These are phyloP conservation scores for Solanum ahanhuiri DNA, from an alignment of 257 asterid species.

Conservation along the genomic window DNA sequence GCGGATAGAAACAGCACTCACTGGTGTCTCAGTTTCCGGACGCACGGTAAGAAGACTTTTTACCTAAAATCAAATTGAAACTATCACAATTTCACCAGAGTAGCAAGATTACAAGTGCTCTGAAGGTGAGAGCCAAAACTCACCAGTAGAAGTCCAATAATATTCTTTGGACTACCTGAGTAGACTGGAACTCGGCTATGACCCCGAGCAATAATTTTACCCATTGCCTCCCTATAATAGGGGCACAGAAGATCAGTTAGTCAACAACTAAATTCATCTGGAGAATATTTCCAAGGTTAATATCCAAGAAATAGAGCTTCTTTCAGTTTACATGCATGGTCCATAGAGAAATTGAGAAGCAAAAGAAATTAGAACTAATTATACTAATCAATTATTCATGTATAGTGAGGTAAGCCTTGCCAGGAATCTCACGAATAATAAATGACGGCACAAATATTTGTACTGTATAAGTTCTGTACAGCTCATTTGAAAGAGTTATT, in stretches of 20 bases:
- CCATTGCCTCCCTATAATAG: conserved; percentile 75
- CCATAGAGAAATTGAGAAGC: neutral
- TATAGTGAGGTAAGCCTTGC: neutral
- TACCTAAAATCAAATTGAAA: conserved; percentile 29
- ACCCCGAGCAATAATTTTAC: conserved; percentile 79
- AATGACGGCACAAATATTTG: neutral
- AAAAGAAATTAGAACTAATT: neutral
- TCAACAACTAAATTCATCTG: neutral
- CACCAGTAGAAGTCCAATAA: conserved; percentile 82
- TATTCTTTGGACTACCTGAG: conserved; percentile 58
- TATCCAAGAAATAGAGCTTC: neutral
- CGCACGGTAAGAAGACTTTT: conserved; percentile 80
- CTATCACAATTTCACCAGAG: neutral
- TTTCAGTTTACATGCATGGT: neutral
- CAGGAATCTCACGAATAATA: neutral
- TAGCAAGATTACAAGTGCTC: neutral
- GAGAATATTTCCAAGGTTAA: neutral
- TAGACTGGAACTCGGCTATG: conserved; percentile 93
- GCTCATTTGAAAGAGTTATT: neutral
- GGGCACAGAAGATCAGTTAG: neutral
- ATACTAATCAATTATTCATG: neutral
- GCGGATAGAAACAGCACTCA: conserved; percentile 74
- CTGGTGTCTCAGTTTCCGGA: conserved; percentile 86
- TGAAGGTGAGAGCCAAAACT: neutral
- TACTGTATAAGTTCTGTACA: neutral